Base-by-base conservation (phyloP, 208 protist species). In the Plasmodiophora brassicae region DNA sequence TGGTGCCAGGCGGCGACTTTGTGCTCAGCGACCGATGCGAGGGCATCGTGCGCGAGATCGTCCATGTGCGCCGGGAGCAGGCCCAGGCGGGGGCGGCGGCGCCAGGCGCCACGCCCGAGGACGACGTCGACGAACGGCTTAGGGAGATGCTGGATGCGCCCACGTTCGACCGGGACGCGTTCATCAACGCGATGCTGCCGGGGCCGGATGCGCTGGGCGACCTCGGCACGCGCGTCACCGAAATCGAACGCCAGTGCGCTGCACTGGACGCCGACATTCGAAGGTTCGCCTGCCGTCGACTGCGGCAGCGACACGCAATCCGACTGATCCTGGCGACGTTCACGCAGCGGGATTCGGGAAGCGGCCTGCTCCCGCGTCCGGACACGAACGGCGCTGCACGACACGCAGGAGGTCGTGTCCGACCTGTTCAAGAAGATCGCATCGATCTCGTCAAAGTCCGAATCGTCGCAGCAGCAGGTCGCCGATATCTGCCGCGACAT, bases 401-500 rank as follows among this genome's bases (percentile, higher is more conserved):
- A 78, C 5, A 78, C 65, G 32, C 65, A 32, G 5, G 65, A 78
- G 41, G 65, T 78, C 65, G 65, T 78, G 10, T 14, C 65, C 41
- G 65, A 78, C 41, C 65, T 78, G 20, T 78, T 78, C 65, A 78
- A 5, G 65, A 78, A 78, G n/a, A 32, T 78, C 65, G 41, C 32
- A n/a, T 36, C 65, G 5, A 78, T 78, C 32, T 78, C 65, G 20
- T 44, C 65, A 5, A 78, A 78, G 41, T 78, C 65, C 41, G 14
- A 78, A 32, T 32, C 5, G 41, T 78, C 65, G 20, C 65, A 78
- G 65, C 65, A 78, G 65, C 65, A 44, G 10, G 65, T 78, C 20
- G 65, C 65, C 41, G 65, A 78, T 78, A 78, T 78, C 65, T 78
- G 65, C 41, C 5, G 65, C n/a, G 65, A 78, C n/a, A 78, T 78